These are phyloP conservation scores for Alternaria incomplexa DNA, from an alignment of 2,329 filamentous ascomycete genomes.

Conservation along the genomic window DNA sequence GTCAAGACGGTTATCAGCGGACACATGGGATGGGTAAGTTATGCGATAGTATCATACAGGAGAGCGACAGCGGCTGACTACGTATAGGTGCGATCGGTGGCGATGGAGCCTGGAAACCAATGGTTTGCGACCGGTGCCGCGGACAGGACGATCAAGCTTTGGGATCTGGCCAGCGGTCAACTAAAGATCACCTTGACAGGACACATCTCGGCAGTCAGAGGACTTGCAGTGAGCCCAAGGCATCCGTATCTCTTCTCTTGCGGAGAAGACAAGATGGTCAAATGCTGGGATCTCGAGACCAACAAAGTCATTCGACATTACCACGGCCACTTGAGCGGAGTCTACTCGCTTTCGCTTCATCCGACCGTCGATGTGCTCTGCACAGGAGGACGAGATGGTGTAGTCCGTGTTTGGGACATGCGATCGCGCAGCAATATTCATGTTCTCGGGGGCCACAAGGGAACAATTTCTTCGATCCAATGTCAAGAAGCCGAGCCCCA, in stretches of 20 bases:
- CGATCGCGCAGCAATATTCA: slow-evolving; percentile 94
- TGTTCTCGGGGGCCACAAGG: slow-evolving; percentile 88
- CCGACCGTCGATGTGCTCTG: slow-evolving; percentile 94
- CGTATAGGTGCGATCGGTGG: slow-evolving; percentile 74
- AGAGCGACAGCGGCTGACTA: not conserved
- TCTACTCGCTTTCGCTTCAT: slow-evolving; percentile 92
- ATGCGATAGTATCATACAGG: not conserved
- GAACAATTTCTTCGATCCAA: slow-evolving; percentile 85
- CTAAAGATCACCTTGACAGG: slow-evolving; percentile 40
- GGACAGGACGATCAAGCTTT: slow-evolving; percentile 91
- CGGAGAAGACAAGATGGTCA: slow-evolving; percentile 99
- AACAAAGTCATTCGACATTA: slow-evolving; percentile 90
- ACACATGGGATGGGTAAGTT: slow-evolving; percentile 85
- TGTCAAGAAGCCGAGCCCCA: slow-evolving; percentile 97
- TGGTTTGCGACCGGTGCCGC: slow-evolving; percentile 98
- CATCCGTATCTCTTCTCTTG: slow-evolving; percentile 98
- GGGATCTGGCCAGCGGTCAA: slow-evolving; percentile 85
- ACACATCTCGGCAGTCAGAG: slow-evolving; percentile 51
- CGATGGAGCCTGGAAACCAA: slow-evolving; percentile 93
- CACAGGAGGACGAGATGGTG: slow-evolving; percentile 92
- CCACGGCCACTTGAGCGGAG: slow-evolving; percentile 93
- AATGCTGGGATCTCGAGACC: slow-evolving; percentile 99
- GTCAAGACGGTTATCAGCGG: slow-evolving; percentile 96
- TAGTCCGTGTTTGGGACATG: slow-evolving; percentile 96
- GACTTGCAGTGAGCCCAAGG: slow-evolving; percentile 86